Percentiles rank a stretch among this genome's conserved stretches.
Conservation (phyloP, 2,329 filamentous ascomycete species). For the Aschersonia sp. region DNA sequence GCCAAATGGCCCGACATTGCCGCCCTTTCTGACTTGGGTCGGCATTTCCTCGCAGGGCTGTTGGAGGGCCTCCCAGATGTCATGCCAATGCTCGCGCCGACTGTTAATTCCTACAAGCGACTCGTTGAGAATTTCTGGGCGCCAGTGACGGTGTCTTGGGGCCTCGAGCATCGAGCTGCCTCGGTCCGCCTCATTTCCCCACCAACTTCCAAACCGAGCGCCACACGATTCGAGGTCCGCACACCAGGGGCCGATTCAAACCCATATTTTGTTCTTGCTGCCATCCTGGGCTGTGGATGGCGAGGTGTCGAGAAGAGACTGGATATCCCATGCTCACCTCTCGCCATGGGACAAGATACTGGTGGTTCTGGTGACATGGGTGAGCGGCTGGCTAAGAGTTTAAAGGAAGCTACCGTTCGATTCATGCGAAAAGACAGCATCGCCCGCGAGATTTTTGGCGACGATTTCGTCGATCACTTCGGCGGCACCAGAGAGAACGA, state of each 20-base stretch:
- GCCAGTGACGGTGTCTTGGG: conserved; percentile 94
- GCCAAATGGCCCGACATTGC: conserved; percentile 62
- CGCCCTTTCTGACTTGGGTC: conserved; percentile 71
- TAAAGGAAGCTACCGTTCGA: conserved; percentile 69
- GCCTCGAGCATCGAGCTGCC: conserved; percentile 84
- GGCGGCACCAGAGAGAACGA: conserved; percentile 88
- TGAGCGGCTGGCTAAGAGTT: conserved; percentile 62
- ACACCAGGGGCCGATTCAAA: conserved; percentile 93
- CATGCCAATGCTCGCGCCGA: conserved; percentile 91
- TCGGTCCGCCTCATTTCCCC: conserved; percentile 82
- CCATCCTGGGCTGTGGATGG: conserved; percentile 79
- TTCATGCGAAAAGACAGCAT: conserved; percentile 71
- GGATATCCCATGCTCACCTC: conserved; percentile 63
- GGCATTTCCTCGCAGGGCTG: conserved; percentile 85
- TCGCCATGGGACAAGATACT: conserved; percentile 74
- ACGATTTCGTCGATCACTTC: conserved; percentile 93
- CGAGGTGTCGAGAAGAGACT: conserved; percentile 87
- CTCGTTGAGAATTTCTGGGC: conserved; percentile 99
- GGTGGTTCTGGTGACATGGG: conserved; percentile 59
- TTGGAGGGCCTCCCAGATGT: conserved; percentile 81
- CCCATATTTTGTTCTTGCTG: conserved; percentile 71
- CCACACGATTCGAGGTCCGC: conserved; percentile 83
- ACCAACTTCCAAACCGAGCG: conserved; percentile 68
- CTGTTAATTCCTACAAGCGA: conserved; percentile 94
- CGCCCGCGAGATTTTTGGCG: conserved; percentile 85